Evolutionary conservation across 495 filamentous ascomycete genomes (phyloP).

Genomic region (Xylaria nigripes): DNA sequence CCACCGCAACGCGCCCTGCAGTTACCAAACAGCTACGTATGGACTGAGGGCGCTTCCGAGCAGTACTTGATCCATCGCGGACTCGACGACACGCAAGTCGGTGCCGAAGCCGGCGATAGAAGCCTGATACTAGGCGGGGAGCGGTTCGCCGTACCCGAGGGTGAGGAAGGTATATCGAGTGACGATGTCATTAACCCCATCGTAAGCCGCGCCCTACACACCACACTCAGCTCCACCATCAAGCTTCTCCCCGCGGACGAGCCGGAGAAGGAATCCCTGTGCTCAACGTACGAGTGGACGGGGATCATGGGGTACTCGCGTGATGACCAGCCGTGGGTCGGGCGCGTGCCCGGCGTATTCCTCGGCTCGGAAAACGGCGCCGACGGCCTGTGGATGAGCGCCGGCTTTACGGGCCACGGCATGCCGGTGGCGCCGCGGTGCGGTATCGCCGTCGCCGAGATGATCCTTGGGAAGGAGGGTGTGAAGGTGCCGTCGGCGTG

Average conservation of each 20-base stretch:
- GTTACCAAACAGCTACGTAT: slow-evolving; percentile 16
- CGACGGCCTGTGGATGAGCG: slow-evolving; percentile 46
- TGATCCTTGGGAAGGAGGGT: slow-evolving; percentile 44
- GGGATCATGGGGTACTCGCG: slow-evolving; percentile 75
- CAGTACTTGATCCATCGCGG: slow-evolving; percentile 74
- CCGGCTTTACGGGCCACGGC: slow-evolving; percentile 65
- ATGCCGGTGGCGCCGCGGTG: slow-evolving; percentile 71
- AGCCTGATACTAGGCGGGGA: slow-evolving; percentile 9
- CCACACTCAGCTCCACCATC: neutral
- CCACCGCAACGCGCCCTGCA: slow-evolving; percentile 34
- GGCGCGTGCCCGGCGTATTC: slow-evolving; percentile 41
- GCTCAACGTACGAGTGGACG: slow-evolving; percentile 61
- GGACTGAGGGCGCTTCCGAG: slow-evolving; percentile 36
- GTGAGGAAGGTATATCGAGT: slow-evolving; percentile 20
- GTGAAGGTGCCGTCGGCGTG: slow-evolving; percentile 38
- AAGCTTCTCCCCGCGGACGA: slow-evolving; percentile 1
- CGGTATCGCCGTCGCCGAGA: slow-evolving; percentile 55
- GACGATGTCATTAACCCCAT: slow-evolving; percentile 45
- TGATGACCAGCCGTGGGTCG: slow-evolving; percentile 64
- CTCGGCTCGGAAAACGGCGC: slow-evolving; percentile 12
- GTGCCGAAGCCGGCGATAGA: slow-evolving; percentile 47
- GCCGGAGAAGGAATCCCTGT: slow-evolving; percentile 32
- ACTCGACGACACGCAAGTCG: slow-evolving; percentile 49
- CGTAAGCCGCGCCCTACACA: slow-evolving; percentile 36
- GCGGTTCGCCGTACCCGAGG: slow-evolving; percentile 4